phyloP scores from a whole-genome alignment of 306 rosid species.

The Trifolium dubium region DNA sequence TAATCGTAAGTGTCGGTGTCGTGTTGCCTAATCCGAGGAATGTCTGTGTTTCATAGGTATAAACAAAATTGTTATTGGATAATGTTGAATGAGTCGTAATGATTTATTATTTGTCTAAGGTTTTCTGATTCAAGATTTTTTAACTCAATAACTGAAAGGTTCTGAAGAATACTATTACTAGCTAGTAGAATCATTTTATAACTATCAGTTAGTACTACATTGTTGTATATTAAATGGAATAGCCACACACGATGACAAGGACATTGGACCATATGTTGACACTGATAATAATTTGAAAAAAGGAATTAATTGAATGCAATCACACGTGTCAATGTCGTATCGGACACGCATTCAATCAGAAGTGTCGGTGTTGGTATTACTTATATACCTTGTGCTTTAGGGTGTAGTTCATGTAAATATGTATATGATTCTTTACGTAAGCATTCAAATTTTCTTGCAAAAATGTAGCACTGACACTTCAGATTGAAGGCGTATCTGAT shows the following conservation, averaged over 20 bases:
- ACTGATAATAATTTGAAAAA: not conserved
- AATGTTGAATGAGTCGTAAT: not conserved
- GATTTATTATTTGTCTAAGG: conserved; percentile 17
- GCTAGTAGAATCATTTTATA: too few species aligned
- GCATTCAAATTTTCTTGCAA: not conserved
- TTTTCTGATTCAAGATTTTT: conserved; percentile 25
- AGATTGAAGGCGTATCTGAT: not conserved
- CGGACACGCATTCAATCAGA: not conserved
- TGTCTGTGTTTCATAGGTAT: too few species aligned
- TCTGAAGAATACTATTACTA: not conserved
- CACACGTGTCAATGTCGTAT: not conserved
- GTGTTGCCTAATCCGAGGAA: too few species aligned
- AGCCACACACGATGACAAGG: too few species aligned
- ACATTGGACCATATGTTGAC: too few species aligned
- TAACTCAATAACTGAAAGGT: not conserved
- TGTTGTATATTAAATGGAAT: not conserved
- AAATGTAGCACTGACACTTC: not conserved
- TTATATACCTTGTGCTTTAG: not conserved
- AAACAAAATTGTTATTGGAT: too few species aligned
- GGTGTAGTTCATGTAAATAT: not conserved
- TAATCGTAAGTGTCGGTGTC: too few species aligned
- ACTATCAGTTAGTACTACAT: not conserved
- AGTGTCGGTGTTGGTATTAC: not conserved
- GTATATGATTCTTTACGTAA: not conserved
- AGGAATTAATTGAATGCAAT: not conserved